Conservation (phyloP, 116 monocot species). For the Thalassia testudinum region DNA sequence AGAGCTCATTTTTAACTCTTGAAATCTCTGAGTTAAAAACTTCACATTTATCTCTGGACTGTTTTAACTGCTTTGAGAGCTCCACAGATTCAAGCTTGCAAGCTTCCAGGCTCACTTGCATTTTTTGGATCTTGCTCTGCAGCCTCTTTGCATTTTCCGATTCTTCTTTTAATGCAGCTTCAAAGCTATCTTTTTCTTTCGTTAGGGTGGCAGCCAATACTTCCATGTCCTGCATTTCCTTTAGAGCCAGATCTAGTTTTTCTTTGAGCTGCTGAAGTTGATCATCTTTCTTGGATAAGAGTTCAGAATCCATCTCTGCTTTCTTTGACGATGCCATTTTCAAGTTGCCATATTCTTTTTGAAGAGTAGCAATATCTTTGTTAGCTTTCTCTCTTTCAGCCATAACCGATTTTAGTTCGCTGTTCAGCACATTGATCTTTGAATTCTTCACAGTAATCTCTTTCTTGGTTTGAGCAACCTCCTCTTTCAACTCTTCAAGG, state of each 20-base stretch:
- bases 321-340: constrained; percentile 33
- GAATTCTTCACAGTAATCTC: constrained; percentile 30
- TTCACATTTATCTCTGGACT: constrained; percentile 22
- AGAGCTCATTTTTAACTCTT: constrained; percentile 26
- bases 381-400: constrained; percentile 25
- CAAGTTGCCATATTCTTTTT: constrained; percentile 35
- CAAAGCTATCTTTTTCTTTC: constrained; percentile 43
- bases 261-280: constrained; percentile 33
- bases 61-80: constrained; percentile 30
- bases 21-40: constrained; percentile 27
- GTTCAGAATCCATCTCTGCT: constrained; percentile 27
- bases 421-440: constrained; percentile 30
- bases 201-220: constrained; percentile 24
- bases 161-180: constrained; percentile 30
- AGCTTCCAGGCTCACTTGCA: constrained; percentile 22
- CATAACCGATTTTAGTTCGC: constrained; percentile 19
- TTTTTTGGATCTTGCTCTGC: constrained; percentile 27
- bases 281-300: constrained; percentile 44
- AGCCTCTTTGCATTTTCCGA: constrained; percentile 14
- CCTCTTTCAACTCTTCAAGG: constrained; percentile 33
- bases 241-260: constrained; percentile 33
- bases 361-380: constrained; percentile 33
- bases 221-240: constrained; percentile 16
- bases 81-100: constrained; percentile 27
- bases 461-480: constrained; percentile 20